Evolutionary conservation across 192 early-diverging fungal species (phyloP).

Genomic region (Rhizoclosmatium globosum): DNA sequence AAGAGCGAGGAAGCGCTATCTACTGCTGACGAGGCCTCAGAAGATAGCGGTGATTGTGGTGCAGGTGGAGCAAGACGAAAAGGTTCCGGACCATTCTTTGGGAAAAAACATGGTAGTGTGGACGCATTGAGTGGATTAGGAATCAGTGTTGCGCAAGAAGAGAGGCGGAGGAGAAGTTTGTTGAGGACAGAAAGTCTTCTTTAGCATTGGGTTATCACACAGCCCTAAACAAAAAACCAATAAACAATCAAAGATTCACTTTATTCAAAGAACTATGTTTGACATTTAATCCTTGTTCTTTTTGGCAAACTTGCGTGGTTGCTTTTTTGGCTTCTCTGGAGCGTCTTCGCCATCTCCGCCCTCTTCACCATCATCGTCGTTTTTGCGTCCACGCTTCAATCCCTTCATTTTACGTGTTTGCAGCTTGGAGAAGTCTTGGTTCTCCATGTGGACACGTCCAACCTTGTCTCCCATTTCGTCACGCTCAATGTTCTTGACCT

Average conservation of each 20-base stretch:
- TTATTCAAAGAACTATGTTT: background rate
- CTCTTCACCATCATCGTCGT: slow-evolving; percentile 51
- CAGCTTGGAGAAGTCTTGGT: slow-evolving; percentile 90
- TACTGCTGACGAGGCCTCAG: background rate
- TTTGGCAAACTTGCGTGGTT: slow-evolving; percentile 12
- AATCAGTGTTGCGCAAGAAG: background rate
- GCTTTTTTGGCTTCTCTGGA: slow-evolving; percentile 9
- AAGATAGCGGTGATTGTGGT: background rate
- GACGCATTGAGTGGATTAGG: background rate
- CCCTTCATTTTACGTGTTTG: slow-evolving; percentile 99
- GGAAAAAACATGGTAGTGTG: background rate
- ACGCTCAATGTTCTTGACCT: slow-evolving; percentile 91
- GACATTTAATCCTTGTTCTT: slow-evolving; percentile 11
- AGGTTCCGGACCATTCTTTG: background rate
- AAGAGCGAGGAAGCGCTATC: background rate
- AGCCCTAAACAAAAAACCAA: background rate
- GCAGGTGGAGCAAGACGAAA: background rate
- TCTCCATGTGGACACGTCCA: slow-evolving; percentile 90
- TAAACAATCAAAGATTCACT: background rate
- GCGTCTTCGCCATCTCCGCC: slow-evolving; percentile 40
- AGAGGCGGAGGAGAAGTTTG: too few species aligned
- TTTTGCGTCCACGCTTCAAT: slow-evolving; percentile 70
- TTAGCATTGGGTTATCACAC: background rate
- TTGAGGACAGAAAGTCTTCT: too few species aligned
- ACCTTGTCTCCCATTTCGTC: slow-evolving; percentile 93